These are phyloP conservation scores for Cordia subcordata DNA, from an alignment of 257 asterid species.

Conservation along the genomic window DNA sequence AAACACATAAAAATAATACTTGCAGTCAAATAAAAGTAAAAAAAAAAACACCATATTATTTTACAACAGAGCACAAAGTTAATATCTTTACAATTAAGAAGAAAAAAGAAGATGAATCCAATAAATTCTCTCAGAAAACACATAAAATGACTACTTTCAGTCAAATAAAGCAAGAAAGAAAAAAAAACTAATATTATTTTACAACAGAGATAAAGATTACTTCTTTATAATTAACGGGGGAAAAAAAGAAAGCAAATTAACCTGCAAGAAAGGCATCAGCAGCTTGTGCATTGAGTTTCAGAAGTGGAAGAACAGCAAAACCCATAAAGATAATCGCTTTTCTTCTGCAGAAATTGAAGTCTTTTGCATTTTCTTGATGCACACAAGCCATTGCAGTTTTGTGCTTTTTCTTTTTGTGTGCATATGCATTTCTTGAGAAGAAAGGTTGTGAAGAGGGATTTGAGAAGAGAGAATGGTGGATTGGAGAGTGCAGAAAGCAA, in stretches of 20 bases:
- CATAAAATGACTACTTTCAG: neutral
- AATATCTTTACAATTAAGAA: too few relatives aligned
- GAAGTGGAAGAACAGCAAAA: slow-evolving; percentile 48
- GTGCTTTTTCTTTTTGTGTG: slow-evolving; percentile 22
- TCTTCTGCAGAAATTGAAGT: slow-evolving; percentile 29
- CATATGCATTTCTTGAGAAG: slow-evolving; percentile 15
- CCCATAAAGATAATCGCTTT: slow-evolving; percentile 57
- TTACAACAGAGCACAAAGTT: too few relatives aligned
- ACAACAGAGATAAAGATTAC: neutral
- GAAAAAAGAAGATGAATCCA: too few relatives aligned
- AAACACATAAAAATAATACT: slow-evolving; percentile 1
- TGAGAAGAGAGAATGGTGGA: slow-evolving; percentile 29
- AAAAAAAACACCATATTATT: too few relatives aligned
- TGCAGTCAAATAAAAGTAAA: too few relatives aligned
- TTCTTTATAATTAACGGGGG: neutral
- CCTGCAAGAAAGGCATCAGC: slow-evolving; percentile 38
- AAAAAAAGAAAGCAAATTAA: slow-evolving; percentile 7
- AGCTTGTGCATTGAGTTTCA: slow-evolving; percentile 36
- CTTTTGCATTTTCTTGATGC: slow-evolving; percentile 31
- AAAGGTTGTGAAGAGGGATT: slow-evolving; percentile 17
- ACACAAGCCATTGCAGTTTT: slow-evolving; percentile 24
- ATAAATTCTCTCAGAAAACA: slow-evolving; percentile 14
- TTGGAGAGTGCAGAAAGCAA: slow-evolving; percentile 33
- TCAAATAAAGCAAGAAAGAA: too few relatives aligned
- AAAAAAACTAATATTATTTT: neutral